Evolutionary conservation across 2,329 filamentous ascomycete species (phyloP), one percentile per base, ranked within the genome.

Genomic region (Talaromyces islandicus): DNA sequence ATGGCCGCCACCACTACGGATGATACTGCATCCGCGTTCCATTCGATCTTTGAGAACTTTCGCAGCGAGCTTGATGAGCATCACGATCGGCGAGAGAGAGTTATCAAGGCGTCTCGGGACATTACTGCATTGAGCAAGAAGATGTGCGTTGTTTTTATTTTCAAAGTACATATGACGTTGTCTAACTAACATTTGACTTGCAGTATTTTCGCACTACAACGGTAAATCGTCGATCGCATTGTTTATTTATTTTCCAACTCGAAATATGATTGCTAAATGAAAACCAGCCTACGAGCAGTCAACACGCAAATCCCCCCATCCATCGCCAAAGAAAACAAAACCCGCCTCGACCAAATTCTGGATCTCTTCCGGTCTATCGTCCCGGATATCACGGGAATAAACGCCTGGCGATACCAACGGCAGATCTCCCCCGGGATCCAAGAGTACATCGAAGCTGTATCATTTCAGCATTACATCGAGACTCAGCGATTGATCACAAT

Each of bases 81-180:
- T 72, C 91, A 99, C 74, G 94, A 97, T 75, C 88, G 94, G 17
- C 85, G 92, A 60, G 92, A 97, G 78, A 85, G 89, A 57, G 86
- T 96, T 66, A 90, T 95, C 70, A 99, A 97, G 79, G 88, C 88
- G 2, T 95, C 91, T 9, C 83, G 93, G 63, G 94, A 99, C 73
- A 90, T 99, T 61, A 99, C 94, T 7, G 92, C 91, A 0, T 81
- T 92, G 58, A 96, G 91, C 76, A 99, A 99, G 81, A 99, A 97
- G 79, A 95, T 97, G 92, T 96, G 76, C 77, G 82, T 66, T 14
- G 35, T 38, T 1, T 4, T 38, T n/a, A n/a, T 7, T 38, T n/a
- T 38, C 6, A 7, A 7, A n/a, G 17, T 38, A 6, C 35, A n/a
- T 38, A 2, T 38, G 6, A 3, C 10, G 29, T 30, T 38, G 6